Evolutionary conservation across 2,329 filamentous ascomycete genomes (phyloP).

Genomic region (Amauroascus verrucosus): DNA sequence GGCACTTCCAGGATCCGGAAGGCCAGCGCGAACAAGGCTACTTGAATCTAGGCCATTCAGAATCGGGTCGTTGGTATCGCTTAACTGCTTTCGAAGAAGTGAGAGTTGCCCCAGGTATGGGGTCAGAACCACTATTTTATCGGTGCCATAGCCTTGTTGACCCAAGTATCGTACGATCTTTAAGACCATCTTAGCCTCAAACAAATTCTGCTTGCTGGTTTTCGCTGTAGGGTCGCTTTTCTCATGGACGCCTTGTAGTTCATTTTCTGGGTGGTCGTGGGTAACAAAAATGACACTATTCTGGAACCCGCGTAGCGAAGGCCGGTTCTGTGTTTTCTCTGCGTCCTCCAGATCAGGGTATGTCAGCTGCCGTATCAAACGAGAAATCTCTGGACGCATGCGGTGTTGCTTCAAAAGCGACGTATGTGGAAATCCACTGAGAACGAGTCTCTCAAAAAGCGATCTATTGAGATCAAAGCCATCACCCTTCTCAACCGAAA

Average conservation of each 20-base stretch:
- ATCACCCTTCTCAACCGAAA: slow-evolving; percentile 51
- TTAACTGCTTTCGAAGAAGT: slow-evolving; percentile 42
- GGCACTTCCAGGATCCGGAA: slow-evolving; percentile 46
- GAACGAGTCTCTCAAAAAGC: slow-evolving; percentile 46
- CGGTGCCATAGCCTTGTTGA: slow-evolving; percentile 55
- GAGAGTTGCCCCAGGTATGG: slow-evolving; percentile 47
- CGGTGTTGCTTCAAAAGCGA: slow-evolving; percentile 50
- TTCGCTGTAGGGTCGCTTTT: slow-evolving; percentile 41
- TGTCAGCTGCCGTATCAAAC: slow-evolving; percentile 47
- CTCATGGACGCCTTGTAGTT: slow-evolving; percentile 38
- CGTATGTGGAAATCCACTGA: slow-evolving; percentile 24
- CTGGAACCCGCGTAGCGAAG: slow-evolving; percentile 46
- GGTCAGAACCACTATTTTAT: slow-evolving; percentile 61
- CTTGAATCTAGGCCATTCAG: slow-evolving; percentile 59
- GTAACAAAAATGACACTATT: slow-evolving; percentile 57
- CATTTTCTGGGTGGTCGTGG: slow-evolving; percentile 47
- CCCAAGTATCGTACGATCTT: slow-evolving; percentile 55
- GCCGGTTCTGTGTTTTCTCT: slow-evolving; percentile 40
- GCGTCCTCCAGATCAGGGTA: slow-evolving; percentile 50
- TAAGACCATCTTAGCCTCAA: slow-evolving; percentile 57
- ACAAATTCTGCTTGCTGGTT: slow-evolving; percentile 51
- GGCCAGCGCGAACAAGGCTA: slow-evolving; percentile 53
- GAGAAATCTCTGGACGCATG: slow-evolving; percentile 55
- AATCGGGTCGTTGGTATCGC: slow-evolving; percentile 50
- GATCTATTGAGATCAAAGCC: slow-evolving; percentile 46